A percentile compares a stretch with the other conserved stretches of the same genome.
Evolutionary conservation across 2,329 filamentous ascomycete genomes (phyloP).

Genomic region (Pyrenochaeta sp.): DNA sequence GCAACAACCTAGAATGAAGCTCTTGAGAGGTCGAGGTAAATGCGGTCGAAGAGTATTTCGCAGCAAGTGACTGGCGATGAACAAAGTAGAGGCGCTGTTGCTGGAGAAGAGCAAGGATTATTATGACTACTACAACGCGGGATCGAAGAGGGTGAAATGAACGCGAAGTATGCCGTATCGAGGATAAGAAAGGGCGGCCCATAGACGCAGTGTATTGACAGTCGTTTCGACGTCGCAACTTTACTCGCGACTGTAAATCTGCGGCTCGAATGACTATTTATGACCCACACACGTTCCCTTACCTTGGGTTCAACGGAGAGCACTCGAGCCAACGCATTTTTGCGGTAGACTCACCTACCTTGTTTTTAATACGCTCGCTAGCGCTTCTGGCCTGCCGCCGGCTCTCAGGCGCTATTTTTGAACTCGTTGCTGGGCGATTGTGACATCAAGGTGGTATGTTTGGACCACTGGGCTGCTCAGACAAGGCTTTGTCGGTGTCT

Average conservation of each 20-base stretch:
- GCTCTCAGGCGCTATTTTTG: background rate
- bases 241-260: too few relatives aligned
- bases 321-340: too few relatives aligned
- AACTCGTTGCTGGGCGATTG: background rate
- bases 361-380: background rate
- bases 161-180: conserved; percentile 14
- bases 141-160: conserved; percentile 13
- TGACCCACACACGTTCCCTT: too few relatives aligned
- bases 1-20: conserved; percentile 3
- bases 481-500: background rate
- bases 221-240: background rate
- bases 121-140: conserved; percentile 22
- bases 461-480: background rate
- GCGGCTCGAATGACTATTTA: background rate
- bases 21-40: conserved; percentile 11
- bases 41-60: conserved; percentile 32
- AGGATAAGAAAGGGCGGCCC: conserved; percentile 13
- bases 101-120: conserved; percentile 23
- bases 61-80: conserved; percentile 26
- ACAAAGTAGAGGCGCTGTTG: conserved; percentile 28
- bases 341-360: background rate
- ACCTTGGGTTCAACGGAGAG: too few relatives aligned
- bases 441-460: too few relatives aligned
- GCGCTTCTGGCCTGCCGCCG: background rate
- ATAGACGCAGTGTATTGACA: conserved; percentile 6